Conservation (phyloP, 2,329 filamentous ascomycete species). For the Ophiostoma sp. region DNA sequence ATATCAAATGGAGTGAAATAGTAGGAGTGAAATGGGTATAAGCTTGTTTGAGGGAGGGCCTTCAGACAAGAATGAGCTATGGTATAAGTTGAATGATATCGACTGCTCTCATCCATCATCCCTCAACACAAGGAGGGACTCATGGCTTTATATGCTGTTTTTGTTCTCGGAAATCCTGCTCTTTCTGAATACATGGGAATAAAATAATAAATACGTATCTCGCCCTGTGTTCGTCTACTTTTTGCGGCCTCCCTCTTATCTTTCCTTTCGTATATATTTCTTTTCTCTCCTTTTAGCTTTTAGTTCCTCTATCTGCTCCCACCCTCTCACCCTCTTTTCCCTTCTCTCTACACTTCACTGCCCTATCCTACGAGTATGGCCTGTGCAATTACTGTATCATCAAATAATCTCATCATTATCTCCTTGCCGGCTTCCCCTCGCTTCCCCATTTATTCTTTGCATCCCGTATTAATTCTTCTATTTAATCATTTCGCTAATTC, state of each 20-base stretch:
- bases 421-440: not conserved
- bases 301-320: not conserved
- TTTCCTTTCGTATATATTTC: not conserved
- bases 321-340: not conserved
- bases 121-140: not conserved
- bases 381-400: too few species aligned
- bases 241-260: not conserved
- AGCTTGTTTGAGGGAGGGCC: too few species aligned
- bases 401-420: too few species aligned
- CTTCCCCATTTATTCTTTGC: not conserved
- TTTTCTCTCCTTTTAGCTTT: conserved; percentile 10
- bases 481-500: not conserved
- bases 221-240: not conserved
- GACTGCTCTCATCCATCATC: not conserved
- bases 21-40: too few species aligned
- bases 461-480: not conserved
- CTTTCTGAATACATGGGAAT: not conserved
- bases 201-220: not conserved
- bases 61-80: too few species aligned
- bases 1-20: too few species aligned
- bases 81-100: not conserved
- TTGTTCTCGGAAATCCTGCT: too few species aligned
- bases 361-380: too few species aligned
- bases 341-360: not conserved
- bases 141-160: conserved; percentile 12